Evolutionary conservation across 1,284 basidiomycete genomes (phyloP), one percentile per base, ranked within the genome.

Genomic region (Cerrena zonata): DNA sequence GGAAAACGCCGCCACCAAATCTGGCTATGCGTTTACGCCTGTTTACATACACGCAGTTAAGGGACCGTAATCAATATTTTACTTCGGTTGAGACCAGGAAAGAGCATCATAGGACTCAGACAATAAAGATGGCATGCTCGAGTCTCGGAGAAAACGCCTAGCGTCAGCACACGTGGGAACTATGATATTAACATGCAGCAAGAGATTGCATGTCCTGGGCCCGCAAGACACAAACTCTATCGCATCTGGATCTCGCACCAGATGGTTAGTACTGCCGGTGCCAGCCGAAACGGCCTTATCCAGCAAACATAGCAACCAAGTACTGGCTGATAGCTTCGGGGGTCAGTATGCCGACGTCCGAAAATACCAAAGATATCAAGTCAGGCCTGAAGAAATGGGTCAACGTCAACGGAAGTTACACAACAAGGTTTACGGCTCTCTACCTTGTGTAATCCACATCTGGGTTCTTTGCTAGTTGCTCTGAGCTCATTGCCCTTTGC

Each of bases 331-430:
- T 54, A 37, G 56, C 56, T 46, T 58, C 87, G 38, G 93, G 93
- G 18, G 93, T 94, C 56, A 96, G 73, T 56, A 91, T 90, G 30
- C 93, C 93, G 23, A 94, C 87, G 58, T 96, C 93, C 52, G 89
- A 91, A 62, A 96, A 91, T 27, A 96, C 87, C 27, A 94, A 77
- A 12, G 89, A 87, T 59, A 95, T 93, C 58, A 94, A 71, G 71
- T 93, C 88, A 54, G 91, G 89, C 61, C 87, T 90, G 64, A 40
- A 53, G 50, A 36, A 47, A 24, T 13, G 43, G n/a, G 18, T 38
- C 43, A 30, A 27, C 13, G 23, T 39, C 21, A 46, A 21, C 25
- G 48, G 30, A 38, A n/a, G n/a, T n/a, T n/a, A n/a, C n/a, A 18
- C 42, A 21, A 21, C 39, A 34, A 45, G 22, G 26, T 26, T 30